Evolutionary conservation across 108 stramenopile genomes (phyloP), one percentile per base, ranked within the genome.

Genomic region (Skeletonema costatum): DNA sequence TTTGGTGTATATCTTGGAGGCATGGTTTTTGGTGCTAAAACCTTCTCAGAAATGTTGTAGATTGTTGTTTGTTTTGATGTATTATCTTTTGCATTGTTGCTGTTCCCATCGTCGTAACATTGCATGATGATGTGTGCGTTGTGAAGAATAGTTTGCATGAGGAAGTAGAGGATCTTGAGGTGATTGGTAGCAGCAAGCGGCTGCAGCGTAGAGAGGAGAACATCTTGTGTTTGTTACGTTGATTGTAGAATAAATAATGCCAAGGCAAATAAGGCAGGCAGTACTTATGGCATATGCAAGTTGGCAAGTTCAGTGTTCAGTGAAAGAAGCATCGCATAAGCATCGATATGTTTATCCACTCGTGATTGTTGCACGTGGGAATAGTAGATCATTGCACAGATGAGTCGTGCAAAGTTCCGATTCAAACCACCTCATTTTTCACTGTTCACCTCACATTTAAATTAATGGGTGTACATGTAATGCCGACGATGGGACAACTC

Each of bases 11-110:
- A 67, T 32, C 88, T 70, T n/a, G 84, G 79, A 13, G 95, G 95
- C 86, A 96, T 96, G 14, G 75, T 74, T 64, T 93, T 92, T 2
- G 90, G 92, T 30, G 75, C 89, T 8, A 92, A 41, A 60, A 89
- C 93, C 33, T 75, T 38, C 31, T 83, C 66, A 88, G 74, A 71
- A 78, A 80, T 17, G 79, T 85, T 33, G 76, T 58, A 12, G 60
- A 11, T 63, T 73, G 29, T n/a, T 51, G 60, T 5, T 63, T 73
- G 29, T n/a, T 51, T 63, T 35, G 12, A 31, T 21, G 64, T 66
- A 25, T 16, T 51, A 35, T 29, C 21, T 25, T 66, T 66, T 16
- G 1, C 30, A 29, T 44, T 53, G 31, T 32, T 69, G 51, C 68
- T 69, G 29, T 53, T 69, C 50, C 50, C 48, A 30, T 53, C 50